A percentile compares a stretch with the other conserved stretches of the same genome.
phyloP scores from a whole-genome alignment of 2,329 filamentous ascomycete species.

The Pseudocercospora fuligena region DNA sequence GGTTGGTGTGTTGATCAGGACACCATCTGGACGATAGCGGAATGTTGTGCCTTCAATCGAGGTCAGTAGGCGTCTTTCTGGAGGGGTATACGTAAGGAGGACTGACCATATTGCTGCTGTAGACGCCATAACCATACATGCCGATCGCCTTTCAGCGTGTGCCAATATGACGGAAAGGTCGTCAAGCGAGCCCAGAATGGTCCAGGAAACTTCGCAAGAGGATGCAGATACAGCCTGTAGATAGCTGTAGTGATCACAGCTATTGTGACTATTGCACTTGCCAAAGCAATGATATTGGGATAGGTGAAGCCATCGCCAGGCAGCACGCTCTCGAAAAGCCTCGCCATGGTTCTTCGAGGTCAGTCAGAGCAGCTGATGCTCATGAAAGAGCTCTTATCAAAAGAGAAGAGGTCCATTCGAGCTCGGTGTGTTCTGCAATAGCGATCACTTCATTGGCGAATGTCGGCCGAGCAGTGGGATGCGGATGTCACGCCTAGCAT shows the following conservation, averaged over 20 bases:
- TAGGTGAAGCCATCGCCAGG: neutral
- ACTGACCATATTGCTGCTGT: slow-evolving; percentile 28
- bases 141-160: slow-evolving; percentile 26
- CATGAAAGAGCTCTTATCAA: neutral
- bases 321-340: neutral
- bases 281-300: neutral
- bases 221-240: slow-evolving; percentile 40
- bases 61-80: neutral
- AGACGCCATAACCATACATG: slow-evolving; percentile 26
- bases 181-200: slow-evolving; percentile 32
- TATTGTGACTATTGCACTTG: neutral
- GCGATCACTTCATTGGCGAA: slow-evolving; percentile 8
- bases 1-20: slow-evolving; percentile 29
- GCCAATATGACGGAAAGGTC: slow-evolving; percentile 23
- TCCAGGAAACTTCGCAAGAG: slow-evolving; percentile 41
- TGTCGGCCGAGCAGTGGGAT: slow-evolving; percentile 10
- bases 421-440: neutral
- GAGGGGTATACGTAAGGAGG: neutral
- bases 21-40: slow-evolving; percentile 29
- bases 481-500: neutral
- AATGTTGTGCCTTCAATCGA: slow-evolving; percentile 22
- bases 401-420: neutral
- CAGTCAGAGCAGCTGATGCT: neutral
- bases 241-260: slow-evolving; percentile 1
- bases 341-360: neutral